phyloP scores from a whole-genome alignment of 2,329 filamentous ascomycete species.

The Arthrobotrys pseudoclavata region DNA sequence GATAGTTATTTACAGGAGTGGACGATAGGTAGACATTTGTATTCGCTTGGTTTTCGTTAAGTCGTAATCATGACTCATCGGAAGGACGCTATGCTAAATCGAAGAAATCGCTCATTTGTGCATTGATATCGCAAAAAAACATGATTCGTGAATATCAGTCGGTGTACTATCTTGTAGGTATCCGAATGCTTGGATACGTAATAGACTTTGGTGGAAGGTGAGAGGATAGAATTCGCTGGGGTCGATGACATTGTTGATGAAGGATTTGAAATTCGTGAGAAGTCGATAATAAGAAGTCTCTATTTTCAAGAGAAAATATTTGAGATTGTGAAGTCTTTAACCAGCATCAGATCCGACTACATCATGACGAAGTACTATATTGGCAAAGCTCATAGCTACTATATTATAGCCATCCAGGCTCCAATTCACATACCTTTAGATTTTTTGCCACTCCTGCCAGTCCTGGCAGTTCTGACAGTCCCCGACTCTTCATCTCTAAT shows the following conservation, averaged over 20 bases:
- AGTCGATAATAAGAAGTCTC: background rate
- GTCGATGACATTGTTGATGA: background rate
- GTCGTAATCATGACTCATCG: conserved; percentile 22
- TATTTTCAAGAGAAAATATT: background rate
- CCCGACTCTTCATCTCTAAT: conserved; percentile 48
- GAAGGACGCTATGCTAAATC: conserved; percentile 19
- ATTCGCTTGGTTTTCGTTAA: conserved; percentile 6
- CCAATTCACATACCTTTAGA: conserved; percentile 20
- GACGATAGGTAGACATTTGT: background rate
- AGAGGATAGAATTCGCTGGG: background rate
- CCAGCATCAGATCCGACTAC: conserved; percentile 35
- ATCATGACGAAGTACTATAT: background rate
- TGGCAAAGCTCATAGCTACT: background rate
- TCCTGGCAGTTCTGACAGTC: conserved; percentile 23
- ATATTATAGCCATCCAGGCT: background rate
- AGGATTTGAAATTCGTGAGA: too few species aligned
- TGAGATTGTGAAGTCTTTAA: conserved; percentile 1
- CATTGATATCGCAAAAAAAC: background rate
- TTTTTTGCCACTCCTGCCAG: conserved; percentile 20
- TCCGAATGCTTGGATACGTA: background rate
- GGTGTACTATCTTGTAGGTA: too few species aligned
- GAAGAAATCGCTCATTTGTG: conserved; percentile 27
- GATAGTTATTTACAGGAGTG: conserved; percentile 11
- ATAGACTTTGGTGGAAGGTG: background rate
- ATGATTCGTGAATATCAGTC: background rate